Percentiles rank a stretch among this genome's conserved stretches.
Conservation (phyloP, 2,329 filamentous ascomycete genomes). For the Colletotrichum lupini region DNA sequence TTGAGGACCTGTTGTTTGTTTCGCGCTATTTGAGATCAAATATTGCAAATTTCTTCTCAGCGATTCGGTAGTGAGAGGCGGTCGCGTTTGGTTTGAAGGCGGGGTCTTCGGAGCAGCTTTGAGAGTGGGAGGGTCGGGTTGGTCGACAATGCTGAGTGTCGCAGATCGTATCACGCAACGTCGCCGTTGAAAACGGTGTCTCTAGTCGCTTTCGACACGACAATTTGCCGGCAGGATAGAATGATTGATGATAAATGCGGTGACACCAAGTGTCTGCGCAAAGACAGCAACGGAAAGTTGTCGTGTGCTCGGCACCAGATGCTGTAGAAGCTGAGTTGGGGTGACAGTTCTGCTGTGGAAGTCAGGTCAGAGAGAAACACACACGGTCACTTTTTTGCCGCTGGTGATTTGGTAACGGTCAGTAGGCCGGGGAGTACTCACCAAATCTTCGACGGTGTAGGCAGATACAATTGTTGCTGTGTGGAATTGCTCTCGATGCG, state of each 20-base stretch:
- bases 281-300: not conserved
- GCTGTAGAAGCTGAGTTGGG: not conserved
- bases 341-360: slow-evolving; percentile 7
- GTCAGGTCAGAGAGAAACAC: not conserved
- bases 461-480: not conserved
- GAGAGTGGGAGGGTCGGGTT: not conserved
- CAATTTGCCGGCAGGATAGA: not conserved
- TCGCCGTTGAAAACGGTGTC: not conserved
- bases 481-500: not conserved
- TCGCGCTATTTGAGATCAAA: not conserved
- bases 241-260: not conserved
- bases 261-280: not conserved
- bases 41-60: not conserved
- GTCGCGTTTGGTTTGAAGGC: not conserved
- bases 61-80: slow-evolving; percentile 3
- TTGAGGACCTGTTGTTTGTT: not conserved
- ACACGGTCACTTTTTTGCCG: slow-evolving; percentile 7
- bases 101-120: slow-evolving; percentile 7
- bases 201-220: not conserved
- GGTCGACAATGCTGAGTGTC: slow-evolving; percentile 19
- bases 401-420: not conserved
- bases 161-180: slow-evolving; percentile 25
- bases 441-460: not conserved
- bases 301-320: not conserved
- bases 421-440: not conserved